Conservation (phyloP, 2,329 filamentous ascomycete genomes). For the Dendryphion nanum region DNA sequence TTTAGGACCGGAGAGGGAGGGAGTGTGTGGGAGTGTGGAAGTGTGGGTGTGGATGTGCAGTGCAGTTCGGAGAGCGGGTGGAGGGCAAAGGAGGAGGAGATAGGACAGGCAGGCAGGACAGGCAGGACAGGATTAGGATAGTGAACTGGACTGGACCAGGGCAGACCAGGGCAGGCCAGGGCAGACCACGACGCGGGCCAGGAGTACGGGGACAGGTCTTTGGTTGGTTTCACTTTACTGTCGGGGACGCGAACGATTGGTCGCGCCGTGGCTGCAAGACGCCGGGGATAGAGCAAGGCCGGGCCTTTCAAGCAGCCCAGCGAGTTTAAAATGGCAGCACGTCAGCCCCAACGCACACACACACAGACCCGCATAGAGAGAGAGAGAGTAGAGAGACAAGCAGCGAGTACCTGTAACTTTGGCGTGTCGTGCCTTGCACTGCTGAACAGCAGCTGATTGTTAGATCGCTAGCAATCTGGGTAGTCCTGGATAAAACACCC, state of each 20-base stretch:
- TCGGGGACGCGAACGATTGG: constrained; percentile 13
- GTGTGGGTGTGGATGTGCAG: constrained; percentile 2
- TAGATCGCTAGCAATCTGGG: too few species aligned
- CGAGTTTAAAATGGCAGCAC: constrained; percentile 22
- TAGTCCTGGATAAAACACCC: too few species aligned
- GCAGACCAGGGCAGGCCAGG: too few species aligned
- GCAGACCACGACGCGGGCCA: too few species aligned
- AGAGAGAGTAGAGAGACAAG: too few species aligned
- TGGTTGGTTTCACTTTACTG: constrained; percentile 25
- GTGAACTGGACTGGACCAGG: too few species aligned
- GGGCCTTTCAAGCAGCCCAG: constrained; percentile 7
- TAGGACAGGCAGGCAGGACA: constrained; percentile 9
- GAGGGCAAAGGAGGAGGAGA: constrained; percentile 2
- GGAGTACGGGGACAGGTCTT: too few species aligned
- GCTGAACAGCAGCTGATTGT: background rate
- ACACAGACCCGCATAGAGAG: too few species aligned
- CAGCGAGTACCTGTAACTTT: background rate
- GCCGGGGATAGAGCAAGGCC: constrained; percentile 6
- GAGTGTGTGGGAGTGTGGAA: constrained; percentile 3
- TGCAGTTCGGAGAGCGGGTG: background rate
- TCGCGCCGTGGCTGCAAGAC: constrained; percentile 3
- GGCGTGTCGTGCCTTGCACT: background rate
- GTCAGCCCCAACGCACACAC: too few species aligned
- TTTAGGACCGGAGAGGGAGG: background rate
- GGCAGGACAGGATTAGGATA: background rate